Evolutionary conservation across 345 rosid species (phyloP), one percentile per base, ranked within the genome.

Genomic region (Pistacia vera): DNA sequence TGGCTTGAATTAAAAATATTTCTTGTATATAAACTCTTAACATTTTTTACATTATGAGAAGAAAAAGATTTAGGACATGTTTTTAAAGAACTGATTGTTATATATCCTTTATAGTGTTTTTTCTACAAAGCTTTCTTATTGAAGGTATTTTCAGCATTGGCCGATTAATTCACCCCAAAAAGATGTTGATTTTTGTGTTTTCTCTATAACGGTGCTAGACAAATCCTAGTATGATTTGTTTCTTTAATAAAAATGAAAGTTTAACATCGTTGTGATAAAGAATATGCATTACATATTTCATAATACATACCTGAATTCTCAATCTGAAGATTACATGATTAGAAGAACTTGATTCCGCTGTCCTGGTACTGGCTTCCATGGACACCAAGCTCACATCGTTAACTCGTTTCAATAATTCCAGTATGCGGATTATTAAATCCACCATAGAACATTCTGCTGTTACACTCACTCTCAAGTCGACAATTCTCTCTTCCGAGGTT

Each of bases 321-420:
- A 94, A 78, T 72, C 89, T 82, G 73, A 91, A 74, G 75, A 70
- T 80, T 9, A 90, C 73, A 22, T 78, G 84, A 76, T 75, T 73
- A 55, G 74, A 69, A 28, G 85, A 78, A 72, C 13, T 68, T 36
- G 82, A 62, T 44, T 76, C 83, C n/a, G 57, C 44, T 30, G 48
- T 35, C 46, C 35, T 80, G 46, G 89, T 78, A 71, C 67, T 78
- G 78, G 92, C 88, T 55, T 91, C 87, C 20, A 89, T 72, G 76
- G 94, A 86, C 68, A 86, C 41, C 81, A 90, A 68, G 78, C 82
- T 88, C 63, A 88, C 85, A 79, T 85, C 83, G 51, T 68, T 72
- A 67, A 72, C 80, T 69, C 70, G 87, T 77, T 84, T 91, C 85
- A 92, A 73, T 84, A 94, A 90, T 74, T 94, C 91, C 2, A 94